phyloP scores from a whole-genome alignment of 768 basidiomycete species.

The Termitomyces heimii region DNA sequence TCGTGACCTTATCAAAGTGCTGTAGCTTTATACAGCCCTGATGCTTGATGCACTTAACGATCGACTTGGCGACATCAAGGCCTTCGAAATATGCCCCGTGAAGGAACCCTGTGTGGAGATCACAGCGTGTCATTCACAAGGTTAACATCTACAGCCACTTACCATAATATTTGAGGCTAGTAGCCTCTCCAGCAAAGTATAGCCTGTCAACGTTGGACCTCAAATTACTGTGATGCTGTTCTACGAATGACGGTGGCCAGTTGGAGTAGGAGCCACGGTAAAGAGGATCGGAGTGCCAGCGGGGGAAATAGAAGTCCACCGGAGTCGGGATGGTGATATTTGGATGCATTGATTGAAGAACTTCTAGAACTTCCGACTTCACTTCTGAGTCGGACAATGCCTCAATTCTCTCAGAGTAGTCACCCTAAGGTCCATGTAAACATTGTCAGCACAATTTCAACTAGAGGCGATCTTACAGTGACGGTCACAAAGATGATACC shows the following conservation, averaged over 20 bases:
- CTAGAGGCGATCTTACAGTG: slow-evolving; percentile 24
- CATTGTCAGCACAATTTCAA: not conserved
- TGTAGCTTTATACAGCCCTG: slow-evolving; percentile 15
- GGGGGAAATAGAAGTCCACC: slow-evolving; percentile 45
- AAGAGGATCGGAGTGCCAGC: slow-evolving; percentile 48
- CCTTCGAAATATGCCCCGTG: slow-evolving; percentile 60
- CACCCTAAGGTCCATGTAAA: slow-evolving; percentile 35
- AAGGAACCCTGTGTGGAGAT: slow-evolving; percentile 36
- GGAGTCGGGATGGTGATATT: slow-evolving; percentile 49
- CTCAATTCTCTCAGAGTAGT: slow-evolving; percentile 56
- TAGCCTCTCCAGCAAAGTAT: slow-evolving; percentile 64
- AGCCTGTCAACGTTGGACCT: slow-evolving; percentile 47
- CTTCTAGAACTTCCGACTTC: slow-evolving; percentile 46
- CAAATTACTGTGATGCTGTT: slow-evolving; percentile 48
- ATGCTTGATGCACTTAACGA: slow-evolving; percentile 36
- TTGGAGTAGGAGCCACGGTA: slow-evolving; percentile 64
- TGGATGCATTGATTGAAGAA: slow-evolving; percentile 58
- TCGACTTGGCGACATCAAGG: slow-evolving; percentile 26
- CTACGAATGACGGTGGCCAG: slow-evolving; percentile 60
- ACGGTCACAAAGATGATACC: slow-evolving; percentile 51
- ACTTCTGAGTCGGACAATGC: slow-evolving; percentile 40
- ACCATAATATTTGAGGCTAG: slow-evolving; percentile 54
- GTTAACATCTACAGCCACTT: slow-evolving; percentile 9
- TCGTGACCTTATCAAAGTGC: slow-evolving; percentile 19
- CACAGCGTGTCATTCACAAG: not conserved